Base-by-base conservation (phyloP, 495 filamentous ascomycete genomes). In the Aspergillus saccharolyticus region DNA sequence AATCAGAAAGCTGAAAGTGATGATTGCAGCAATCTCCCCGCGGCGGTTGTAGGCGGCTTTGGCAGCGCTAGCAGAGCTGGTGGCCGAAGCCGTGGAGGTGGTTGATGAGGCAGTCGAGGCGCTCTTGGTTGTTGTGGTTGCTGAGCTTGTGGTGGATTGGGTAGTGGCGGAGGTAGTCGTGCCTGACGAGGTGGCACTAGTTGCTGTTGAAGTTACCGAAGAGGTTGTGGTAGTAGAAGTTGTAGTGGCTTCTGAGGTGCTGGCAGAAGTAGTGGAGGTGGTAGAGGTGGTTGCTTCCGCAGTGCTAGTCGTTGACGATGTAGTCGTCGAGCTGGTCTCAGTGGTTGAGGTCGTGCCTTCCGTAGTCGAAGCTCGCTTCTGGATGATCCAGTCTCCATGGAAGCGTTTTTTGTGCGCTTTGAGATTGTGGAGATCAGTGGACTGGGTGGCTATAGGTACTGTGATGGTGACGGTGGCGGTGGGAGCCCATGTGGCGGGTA, bases 11-110 rank as follows among this genome's bases (percentile, higher is more conserved):
- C 42, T 30, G 16, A 44, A 54, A 19, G 57, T 56, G 45, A 62
- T 42, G 21, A 59, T 57, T 1, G 59, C 63, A 12, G 56, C 59
- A 17, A 65, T 57, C 16, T 59, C 51, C 20, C 63, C 63, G 19
- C 30, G 53, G 20, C 42, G 63, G 46, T 65, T 62, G 44, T 44
- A 54, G 20, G 49, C 48, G 1, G 52, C 44, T 2, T 47, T n/a
- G 12, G 39, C 60, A 14, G 61, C 56, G 8, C 43, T 53, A 4
- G 28, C 19, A 0, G 57, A 62, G 25, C 56, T 62, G 4, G 63
- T 62, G 1, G 63, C 44, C 19, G 63, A 56, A 18, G 55, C 50
- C 5, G 59, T 60, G 22, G 43, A 52, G 6, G 54, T 64, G 0
- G 51, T 64, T 10, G 51, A 56, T 14, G 56, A 49, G 12, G 56